Evolutionary conservation across 2,329 filamentous ascomycete species (phyloP).

Genomic region (Tetracladium maxilliforme): DNA sequence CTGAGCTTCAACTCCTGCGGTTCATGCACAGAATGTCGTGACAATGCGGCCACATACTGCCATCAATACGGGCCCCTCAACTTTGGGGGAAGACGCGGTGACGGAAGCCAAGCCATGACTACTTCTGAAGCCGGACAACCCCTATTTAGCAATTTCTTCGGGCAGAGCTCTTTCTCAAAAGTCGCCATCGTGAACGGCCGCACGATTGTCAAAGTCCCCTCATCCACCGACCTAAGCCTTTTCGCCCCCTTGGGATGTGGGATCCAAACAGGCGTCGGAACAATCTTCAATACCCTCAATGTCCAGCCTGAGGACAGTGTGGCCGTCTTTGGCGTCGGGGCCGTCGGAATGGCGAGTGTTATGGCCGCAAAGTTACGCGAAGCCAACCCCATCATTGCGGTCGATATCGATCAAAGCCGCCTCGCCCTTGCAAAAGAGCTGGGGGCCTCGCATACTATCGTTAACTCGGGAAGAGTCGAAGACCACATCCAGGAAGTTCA

Average conservation of each 20-base stretch:
- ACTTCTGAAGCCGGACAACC: conserved; percentile 5
- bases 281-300: conserved; percentile 20
- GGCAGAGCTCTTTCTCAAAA: conserved; percentile 14
- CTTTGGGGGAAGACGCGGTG: conserved; percentile 8
- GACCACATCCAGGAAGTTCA: conserved; percentile 14
- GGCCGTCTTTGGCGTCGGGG: conserved; percentile 22
- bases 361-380: conserved; percentile 17
- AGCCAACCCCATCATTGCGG: conserved; percentile 27
- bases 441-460: conserved; percentile 25
- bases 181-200: conserved; percentile 10
- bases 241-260: conserved; percentile 26
- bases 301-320: conserved; percentile 13
- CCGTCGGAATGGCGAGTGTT: conserved; percentile 22
- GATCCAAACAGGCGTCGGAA: conserved; percentile 25
- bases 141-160: conserved; percentile 16
- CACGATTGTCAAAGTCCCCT: conserved; percentile 11
- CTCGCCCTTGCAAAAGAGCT: conserved; percentile 25
- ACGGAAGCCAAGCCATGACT: conserved; percentile 4
- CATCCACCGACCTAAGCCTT: conserved; percentile 11
- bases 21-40: conserved; percentile 14
- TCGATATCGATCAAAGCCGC: conserved; percentile 25
- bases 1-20: conserved; percentile 18
- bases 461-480: conserved; percentile 16
- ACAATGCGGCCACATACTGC: conserved; percentile 14
- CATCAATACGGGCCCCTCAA: conserved; percentile 9